Evolutionary conservation across 345 rosid species (phyloP), one percentile per base, ranked within the genome.

Genomic region (Gossypium anomalum): DNA sequence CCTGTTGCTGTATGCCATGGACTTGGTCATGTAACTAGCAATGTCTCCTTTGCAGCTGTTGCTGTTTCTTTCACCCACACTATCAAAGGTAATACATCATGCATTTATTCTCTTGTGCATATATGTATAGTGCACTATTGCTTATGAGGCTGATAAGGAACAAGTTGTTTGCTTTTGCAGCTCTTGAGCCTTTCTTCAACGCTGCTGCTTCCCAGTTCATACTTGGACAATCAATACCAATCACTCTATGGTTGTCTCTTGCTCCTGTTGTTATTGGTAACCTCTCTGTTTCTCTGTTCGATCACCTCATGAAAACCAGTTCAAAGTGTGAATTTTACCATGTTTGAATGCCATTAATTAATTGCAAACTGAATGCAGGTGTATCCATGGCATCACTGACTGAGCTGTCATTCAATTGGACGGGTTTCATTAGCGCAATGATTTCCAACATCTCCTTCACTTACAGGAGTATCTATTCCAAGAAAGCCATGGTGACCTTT

Each of bases 21-120:
- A 4, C 3, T 95, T 12, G 99, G 99, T 25, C 99, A 95, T 78
- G 96, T 95, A 45, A 95, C 95, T 22, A 89, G 94, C 81, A 95
- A 94, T 56, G 93, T 94, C 72, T 92, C 98, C 13, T 92, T 94
- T 75, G 98, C 99, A 0, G 99, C 99, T 8, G 99, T 94, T 67
- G 99, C 99, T 67, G 98, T 94, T 78, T 94, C 99, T 62, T 94
- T 94, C 88, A 89, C 98, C 14, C 98, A 92, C 83, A 94, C 99
- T 45, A 58, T 92, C 79, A 92, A 94, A 91, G 98, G 98, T 89
- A 49, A 38, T 4, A 27, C 44, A 8, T 15, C 62, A 61, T 45
- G 11, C 48, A 16, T 78, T 43, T 59, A 2, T 41, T 44, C 27
- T 15, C 20, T 76, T 52, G 19, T 2, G 49, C 43, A 45, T 48